A percentile compares a stretch with the other conserved stretches of the same genome.
These are phyloP conservation scores for Diaporthe sp. DNA, from an alignment of 2,329 filamentous ascomycete genomes.

Conservation along the genomic window DNA sequence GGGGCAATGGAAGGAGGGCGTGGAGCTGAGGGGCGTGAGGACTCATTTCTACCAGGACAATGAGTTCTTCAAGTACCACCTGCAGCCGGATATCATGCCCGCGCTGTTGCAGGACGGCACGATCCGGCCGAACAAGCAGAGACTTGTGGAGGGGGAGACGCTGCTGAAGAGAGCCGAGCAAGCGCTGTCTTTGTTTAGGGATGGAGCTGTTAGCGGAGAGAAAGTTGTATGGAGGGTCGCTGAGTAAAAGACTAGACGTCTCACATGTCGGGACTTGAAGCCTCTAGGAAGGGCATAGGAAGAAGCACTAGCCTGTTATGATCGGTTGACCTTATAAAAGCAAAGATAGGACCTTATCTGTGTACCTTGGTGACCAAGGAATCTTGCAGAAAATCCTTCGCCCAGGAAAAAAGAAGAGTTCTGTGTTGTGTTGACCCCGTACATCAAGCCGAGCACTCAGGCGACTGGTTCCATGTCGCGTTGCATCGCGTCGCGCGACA, in stretches of 20 bases:
- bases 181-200: constrained; percentile 45
- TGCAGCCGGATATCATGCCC: constrained; percentile 69
- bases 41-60: constrained; percentile 71
- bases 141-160: constrained; percentile 58
- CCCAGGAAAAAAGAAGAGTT: not conserved
- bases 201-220: constrained; percentile 46
- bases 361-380: not conserved
- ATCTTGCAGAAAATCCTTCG: not conserved
- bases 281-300: too few species aligned
- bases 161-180: constrained; percentile 53
- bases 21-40: constrained; percentile 65
- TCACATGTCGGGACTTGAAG: too few species aligned
- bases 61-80: constrained; percentile 65
- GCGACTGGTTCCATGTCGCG: not conserved
- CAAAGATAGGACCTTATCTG: not conserved
- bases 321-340: not conserved
- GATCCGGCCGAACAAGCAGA: constrained; percentile 57
- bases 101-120: constrained; percentile 56
- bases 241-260: constrained; percentile 31
- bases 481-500: not conserved
- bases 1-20: constrained; percentile 65
- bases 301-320: too few species aligned
- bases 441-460: not conserved
- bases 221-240: constrained; percentile 49
- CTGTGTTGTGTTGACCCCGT: not conserved